Conservation (phyloP, 768 basidiomycete species). For the Suillus americanus region DNA sequence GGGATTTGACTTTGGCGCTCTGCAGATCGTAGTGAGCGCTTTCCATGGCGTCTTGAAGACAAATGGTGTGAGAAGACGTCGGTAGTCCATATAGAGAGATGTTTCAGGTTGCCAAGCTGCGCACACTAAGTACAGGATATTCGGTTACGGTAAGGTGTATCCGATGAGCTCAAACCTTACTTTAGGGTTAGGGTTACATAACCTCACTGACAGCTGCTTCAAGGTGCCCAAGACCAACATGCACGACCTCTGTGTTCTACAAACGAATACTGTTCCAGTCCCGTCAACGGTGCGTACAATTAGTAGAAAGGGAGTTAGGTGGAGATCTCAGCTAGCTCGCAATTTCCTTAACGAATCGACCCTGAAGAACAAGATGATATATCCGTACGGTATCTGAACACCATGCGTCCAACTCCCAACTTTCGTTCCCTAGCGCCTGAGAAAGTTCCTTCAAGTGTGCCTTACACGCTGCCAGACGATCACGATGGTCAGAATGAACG, state of each 20-base stretch:
- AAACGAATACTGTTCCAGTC: neutral
- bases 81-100: neutral
- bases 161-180: neutral
- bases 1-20: constrained; percentile 16
- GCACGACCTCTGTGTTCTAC: neutral
- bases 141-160: neutral
- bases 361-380: neutral
- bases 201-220: neutral
- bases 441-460: neutral
- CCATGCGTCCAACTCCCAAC: neutral
- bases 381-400: neutral
- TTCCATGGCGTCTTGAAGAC: constrained; percentile 13
- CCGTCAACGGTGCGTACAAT: neutral
- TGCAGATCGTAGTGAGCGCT: constrained; percentile 8
- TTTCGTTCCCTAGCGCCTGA: neutral
- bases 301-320: neutral
- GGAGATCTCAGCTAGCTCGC: neutral
- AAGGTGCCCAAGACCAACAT: neutral
- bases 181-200: constrained; percentile 10
- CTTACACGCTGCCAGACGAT: neutral
- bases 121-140: neutral
- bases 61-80: constrained; percentile 1
- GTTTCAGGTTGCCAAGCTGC: neutral
- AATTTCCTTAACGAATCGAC: neutral
- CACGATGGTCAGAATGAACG: neutral